Percentiles rank a stretch among this genome's conserved stretches.
Evolutionary conservation across 257 asterid genomes (phyloP).

Genomic region (Echium plantagineum): DNA sequence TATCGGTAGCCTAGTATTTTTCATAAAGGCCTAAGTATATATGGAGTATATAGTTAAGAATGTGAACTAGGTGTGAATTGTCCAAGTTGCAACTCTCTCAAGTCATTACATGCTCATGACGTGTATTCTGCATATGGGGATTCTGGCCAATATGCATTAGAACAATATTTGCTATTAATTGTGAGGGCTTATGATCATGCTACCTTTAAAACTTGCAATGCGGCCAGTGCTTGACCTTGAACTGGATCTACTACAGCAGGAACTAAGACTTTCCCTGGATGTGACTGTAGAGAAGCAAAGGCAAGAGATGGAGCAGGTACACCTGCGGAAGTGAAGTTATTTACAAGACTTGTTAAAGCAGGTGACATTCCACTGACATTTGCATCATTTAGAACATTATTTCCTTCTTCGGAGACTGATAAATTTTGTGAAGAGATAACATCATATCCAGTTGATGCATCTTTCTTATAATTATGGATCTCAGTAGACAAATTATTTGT

Average conservation of each 20-base stretch:
- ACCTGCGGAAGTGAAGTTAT: constrained; percentile 58
- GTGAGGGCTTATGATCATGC: constrained; percentile 3
- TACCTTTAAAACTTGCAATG: constrained; percentile 77
- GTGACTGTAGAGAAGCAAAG: constrained; percentile 61
- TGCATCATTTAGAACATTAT: constrained; percentile 25
- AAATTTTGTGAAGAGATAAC: constrained; percentile 19
- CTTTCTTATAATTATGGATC: constrained; percentile 3
- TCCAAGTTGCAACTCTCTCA: too few species aligned
- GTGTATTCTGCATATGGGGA: too few species aligned
- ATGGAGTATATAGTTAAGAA: too few species aligned
- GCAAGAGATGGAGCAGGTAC: constrained; percentile 91
- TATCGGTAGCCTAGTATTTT: too few species aligned
- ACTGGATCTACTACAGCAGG: constrained; percentile 92
- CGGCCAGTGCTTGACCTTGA: constrained; percentile 77
- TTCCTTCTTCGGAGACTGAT: constrained; percentile 33
- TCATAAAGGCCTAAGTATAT: too few species aligned
- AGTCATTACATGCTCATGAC: too few species aligned
- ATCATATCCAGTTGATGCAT: constrained; percentile 23
- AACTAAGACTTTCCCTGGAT: constrained; percentile 85
- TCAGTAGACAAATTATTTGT: too few species aligned
- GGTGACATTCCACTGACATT: constrained; percentile 26
- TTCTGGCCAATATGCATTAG: too few species aligned
- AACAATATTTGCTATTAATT: too few species aligned
- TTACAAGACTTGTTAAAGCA: constrained; percentile 39
- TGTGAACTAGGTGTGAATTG: too few species aligned